Evolutionary conservation across 306 rosid species (phyloP).

Genomic region (Castanea crenata): DNA sequence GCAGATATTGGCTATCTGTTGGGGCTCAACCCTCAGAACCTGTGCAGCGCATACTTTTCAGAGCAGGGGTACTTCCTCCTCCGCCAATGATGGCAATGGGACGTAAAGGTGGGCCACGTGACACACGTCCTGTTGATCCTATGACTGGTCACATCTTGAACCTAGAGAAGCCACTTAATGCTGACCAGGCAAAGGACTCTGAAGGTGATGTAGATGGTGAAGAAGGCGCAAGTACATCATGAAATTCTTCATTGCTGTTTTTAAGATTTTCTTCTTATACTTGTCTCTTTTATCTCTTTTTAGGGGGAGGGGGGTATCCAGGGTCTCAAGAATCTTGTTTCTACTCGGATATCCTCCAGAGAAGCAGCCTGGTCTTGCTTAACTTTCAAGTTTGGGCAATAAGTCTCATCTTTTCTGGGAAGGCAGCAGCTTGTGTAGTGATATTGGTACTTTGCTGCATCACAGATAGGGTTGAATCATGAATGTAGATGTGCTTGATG

Average conservation of each 20-base stretch:
- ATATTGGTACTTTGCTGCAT: neutral
- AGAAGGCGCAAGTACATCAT: neutral
- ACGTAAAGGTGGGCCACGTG: conserved; percentile 78
- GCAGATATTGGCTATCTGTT: conserved; percentile 95
- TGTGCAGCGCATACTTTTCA: conserved; percentile 70
- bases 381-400: neutral
- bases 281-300: neutral
- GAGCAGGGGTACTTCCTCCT: conserved; percentile 82
- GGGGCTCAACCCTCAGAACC: conserved; percentile 97
- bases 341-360: neutral
- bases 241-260: neutral
- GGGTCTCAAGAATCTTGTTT: neutral
- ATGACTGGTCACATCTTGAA: conserved; percentile 50
- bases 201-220: neutral
- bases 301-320: neutral
- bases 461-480: neutral
- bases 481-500: too few relatives aligned
- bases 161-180: conserved; percentile 39
- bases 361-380: neutral
- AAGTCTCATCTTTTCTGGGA: neutral
- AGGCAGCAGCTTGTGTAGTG: neutral
- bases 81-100: conserved; percentile 90
- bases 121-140: conserved; percentile 63
- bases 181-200: conserved; percentile 7
- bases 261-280: neutral